A percentile compares a stretch with the other conserved stretches of the same genome.
These are phyloP conservation scores for Aspergillus awamori DNA, from an alignment of 2,329 filamentous ascomycete genomes.

Conservation along the genomic window DNA sequence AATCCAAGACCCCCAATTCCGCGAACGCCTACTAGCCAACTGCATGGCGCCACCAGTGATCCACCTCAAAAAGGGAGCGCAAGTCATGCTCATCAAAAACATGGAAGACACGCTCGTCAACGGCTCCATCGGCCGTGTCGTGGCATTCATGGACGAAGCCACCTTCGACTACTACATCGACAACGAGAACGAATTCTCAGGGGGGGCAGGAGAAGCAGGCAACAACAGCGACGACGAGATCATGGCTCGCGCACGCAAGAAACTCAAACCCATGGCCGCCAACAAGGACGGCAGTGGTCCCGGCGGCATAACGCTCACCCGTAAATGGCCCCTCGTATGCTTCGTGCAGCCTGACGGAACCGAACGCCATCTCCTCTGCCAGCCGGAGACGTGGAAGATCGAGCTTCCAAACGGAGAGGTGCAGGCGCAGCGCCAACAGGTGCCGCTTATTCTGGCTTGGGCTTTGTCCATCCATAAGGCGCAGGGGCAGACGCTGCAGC, in stretches of 20 bases:
- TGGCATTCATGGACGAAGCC: constrained; percentile 73
- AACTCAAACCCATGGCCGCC: constrained; percentile 57
- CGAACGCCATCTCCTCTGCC: constrained; percentile 74
- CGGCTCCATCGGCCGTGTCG: constrained; percentile 85
- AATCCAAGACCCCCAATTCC: constrained; percentile 64
- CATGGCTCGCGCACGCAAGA: constrained; percentile 54
- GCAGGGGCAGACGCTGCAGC: constrained; percentile 88
- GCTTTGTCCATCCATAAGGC: constrained; percentile 97
- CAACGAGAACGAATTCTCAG: constrained; percentile 60
- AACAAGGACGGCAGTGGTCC: constrained; percentile 44
- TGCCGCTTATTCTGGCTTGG: constrained; percentile 94
- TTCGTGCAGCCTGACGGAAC: constrained; percentile 81
- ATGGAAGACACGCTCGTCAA: constrained; percentile 93
- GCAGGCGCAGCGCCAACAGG: constrained; percentile 79
- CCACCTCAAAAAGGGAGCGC: constrained; percentile 84
- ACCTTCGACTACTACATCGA: constrained; percentile 62
- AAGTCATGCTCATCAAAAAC: constrained; percentile 99
- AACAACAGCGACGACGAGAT: constrained; percentile 49
- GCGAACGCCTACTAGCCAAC: constrained; percentile 78
- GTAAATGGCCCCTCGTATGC: constrained; percentile 78
- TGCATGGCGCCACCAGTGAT: constrained; percentile 90
- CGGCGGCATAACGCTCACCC: constrained; percentile 51
- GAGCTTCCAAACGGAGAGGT: constrained; percentile 95
- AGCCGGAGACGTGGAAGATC: constrained; percentile 92
- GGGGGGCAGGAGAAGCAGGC: constrained; percentile 50